These are phyloP conservation scores for Aureobasidium sp. DNA, from an alignment of 2,329 filamentous ascomycete genomes.

Conservation along the genomic window DNA sequence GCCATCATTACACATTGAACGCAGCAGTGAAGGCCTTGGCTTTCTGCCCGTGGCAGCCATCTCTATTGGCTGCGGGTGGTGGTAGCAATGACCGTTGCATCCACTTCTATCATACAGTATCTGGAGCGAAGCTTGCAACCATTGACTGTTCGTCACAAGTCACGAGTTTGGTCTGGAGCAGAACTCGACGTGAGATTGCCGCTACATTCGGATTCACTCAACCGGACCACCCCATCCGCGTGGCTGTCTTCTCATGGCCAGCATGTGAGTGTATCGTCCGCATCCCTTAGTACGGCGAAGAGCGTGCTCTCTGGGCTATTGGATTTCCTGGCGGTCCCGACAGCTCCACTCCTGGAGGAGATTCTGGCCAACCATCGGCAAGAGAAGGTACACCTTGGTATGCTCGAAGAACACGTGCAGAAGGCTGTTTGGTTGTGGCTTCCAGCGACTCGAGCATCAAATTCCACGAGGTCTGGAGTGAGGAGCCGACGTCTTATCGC, in stretches of 20 bases:
- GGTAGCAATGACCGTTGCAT: constrained; percentile 93
- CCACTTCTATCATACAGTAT: constrained; percentile 84
- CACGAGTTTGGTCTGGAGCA: constrained; percentile 85
- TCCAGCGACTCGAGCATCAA: constrained; percentile 88
- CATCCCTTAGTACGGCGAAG: constrained; percentile 73
- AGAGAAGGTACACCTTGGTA: constrained; percentile 37
- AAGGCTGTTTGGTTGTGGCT: constrained; percentile 84
- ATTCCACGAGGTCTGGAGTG: constrained; percentile 87
- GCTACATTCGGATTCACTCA: constrained; percentile 92
- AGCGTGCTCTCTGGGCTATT: constrained; percentile 79
- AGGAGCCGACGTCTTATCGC: constrained; percentile 11
- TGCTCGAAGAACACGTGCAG: constrained; percentile 50
- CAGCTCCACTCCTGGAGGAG: constrained; percentile 22
- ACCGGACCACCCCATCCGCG: constrained; percentile 78
- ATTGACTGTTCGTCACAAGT: constrained; percentile 92
- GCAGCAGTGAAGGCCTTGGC: constrained; percentile 95
- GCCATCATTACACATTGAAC: constrained; percentile 66
- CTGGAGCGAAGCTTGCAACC: constrained; percentile 74
- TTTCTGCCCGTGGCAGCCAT: constrained; percentile 89
- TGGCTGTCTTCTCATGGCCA: constrained; percentile 93
- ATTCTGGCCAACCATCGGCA: neutral
- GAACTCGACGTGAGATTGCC: constrained; percentile 73
- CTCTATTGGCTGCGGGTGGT: constrained; percentile 80
- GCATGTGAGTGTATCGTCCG: constrained; percentile 77
- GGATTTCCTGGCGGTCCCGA: constrained; percentile 62